phyloP scores from a whole-genome alignment of 176 grass and related monocot species.

The Oryza glaberrima region DNA sequence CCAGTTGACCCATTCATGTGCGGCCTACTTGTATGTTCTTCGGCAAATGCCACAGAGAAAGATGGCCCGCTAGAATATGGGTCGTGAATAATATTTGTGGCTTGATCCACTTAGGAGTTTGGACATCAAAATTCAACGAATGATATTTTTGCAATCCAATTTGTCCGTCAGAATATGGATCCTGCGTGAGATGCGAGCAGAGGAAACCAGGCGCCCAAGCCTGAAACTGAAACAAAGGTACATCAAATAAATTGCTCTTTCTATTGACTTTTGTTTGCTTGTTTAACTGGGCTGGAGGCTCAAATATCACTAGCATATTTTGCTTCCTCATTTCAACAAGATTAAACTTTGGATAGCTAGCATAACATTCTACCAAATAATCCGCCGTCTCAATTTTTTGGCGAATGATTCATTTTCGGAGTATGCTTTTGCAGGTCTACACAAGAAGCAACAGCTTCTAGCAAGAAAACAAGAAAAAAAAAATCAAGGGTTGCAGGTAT shows the following conservation, averaged over 20 bases:
- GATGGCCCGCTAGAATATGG: background rate
- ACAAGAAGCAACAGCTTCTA: constrained; percentile 5
- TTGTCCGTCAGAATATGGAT: background rate
- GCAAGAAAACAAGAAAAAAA: constrained; percentile 4
- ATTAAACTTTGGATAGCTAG: background rate
- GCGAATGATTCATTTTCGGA: background rate
- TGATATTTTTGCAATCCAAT: background rate
- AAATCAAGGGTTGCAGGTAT: too few relatives aligned
- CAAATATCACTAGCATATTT: background rate
- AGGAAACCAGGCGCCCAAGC: background rate
- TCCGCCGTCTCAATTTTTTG: background rate
- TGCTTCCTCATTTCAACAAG: background rate
- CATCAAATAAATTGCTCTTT: background rate
- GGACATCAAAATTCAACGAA: too few relatives aligned
- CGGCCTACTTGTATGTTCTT: background rate
- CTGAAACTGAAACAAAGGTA: background rate
- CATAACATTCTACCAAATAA: background rate
- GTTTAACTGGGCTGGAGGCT: background rate
- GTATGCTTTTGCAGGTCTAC: constrained; percentile 1
- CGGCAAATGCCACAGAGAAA: background rate
- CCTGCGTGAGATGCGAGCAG: too few relatives aligned
- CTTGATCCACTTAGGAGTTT: too few relatives aligned
- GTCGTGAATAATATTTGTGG: background rate
- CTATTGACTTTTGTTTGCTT: background rate
- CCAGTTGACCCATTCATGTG: background rate